These are phyloP conservation scores for Rhodotorula sp. DNA, from an alignment of 1,284 basidiomycete species.

Conservation along the genomic window DNA sequence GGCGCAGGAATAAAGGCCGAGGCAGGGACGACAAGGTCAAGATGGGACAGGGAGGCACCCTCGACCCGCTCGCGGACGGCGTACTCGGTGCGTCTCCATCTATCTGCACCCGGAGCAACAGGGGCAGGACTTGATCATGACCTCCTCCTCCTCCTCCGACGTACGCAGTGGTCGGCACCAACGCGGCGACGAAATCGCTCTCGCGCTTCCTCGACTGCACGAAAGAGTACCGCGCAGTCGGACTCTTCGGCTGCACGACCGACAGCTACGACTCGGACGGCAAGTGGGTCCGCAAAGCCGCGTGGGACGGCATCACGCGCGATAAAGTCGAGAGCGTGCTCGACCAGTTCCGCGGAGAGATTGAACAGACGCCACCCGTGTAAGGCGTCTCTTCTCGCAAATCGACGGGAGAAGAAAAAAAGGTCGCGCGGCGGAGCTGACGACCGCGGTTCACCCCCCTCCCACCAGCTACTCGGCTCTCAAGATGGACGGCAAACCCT, in stretches of 20 bases:
- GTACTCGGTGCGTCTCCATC: conserved; percentile 63
- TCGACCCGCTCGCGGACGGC: conserved; percentile 95
- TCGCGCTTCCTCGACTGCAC: conserved; percentile 81
- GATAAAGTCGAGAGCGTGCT: conserved; percentile 71
- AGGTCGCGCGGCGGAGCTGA: neutral
- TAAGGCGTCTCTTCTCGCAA: conserved; percentile 55
- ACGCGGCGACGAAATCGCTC: conserved; percentile 85
- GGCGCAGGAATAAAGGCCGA: conserved; percentile 25
- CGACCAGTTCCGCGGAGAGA: conserved; percentile 77
- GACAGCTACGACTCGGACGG: conserved; percentile 93
- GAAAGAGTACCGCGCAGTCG: conserved; percentile 92
- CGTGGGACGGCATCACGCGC: conserved; percentile 79
- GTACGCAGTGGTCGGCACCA: conserved; percentile 76
- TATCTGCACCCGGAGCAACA: neutral
- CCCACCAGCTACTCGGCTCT: conserved; percentile 82
- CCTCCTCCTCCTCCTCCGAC: too few relatives aligned
- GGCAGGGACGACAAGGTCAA: conserved; percentile 57
- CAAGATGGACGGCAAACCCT: conserved; percentile 94
- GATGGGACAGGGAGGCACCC: conserved; percentile 87
- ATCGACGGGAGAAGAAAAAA: too few relatives aligned
- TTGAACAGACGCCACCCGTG: conserved; percentile 89
- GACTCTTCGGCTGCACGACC: conserved; percentile 88
- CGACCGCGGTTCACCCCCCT: neutral
- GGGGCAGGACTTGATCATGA: too few relatives aligned
- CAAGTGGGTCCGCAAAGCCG: conserved; percentile 64